A percentile compares a stretch with the other conserved stretches of the same genome.
Evolutionary conservation across 75 land plant genomes (phyloP).

Genomic region (Sequoia sempervirens): DNA sequence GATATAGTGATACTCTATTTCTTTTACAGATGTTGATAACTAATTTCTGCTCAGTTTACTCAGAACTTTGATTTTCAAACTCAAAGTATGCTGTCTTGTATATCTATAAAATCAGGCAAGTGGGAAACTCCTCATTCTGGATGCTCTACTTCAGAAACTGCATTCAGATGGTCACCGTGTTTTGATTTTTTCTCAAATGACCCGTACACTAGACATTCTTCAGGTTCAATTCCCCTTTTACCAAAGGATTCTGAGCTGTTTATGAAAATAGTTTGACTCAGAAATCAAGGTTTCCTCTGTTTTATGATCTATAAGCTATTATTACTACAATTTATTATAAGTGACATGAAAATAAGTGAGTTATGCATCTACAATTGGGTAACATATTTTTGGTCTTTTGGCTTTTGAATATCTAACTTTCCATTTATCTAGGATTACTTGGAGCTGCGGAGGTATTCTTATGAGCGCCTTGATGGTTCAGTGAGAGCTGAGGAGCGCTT

Average conservation of each 20-base stretch:
- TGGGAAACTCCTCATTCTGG: conserved; percentile 77
- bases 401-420: background rate
- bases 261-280: background rate
- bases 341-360: background rate
- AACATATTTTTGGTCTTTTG: background rate
- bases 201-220: conserved; percentile 85
- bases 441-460: conserved; percentile 74
- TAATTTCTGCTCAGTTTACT: background rate
- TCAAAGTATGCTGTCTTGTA: background rate
- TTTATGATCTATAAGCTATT: background rate
- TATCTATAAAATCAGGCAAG: conserved; percentile 60
- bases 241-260: background rate
- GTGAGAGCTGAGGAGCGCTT: conserved; percentile 93
- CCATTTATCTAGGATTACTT: conserved; percentile 60
- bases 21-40: background rate
- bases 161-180: conserved; percentile 61
- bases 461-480: conserved; percentile 96
- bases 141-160: conserved; percentile 62
- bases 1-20: background rate
- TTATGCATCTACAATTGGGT: background rate
- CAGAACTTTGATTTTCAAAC: background rate
- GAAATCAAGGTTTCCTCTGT: background rate
- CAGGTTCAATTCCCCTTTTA: conserved; percentile 49
- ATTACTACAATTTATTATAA: background rate
- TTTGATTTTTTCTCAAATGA: conserved; percentile 91